These are phyloP conservation scores for Fusarium sp. DNA, from an alignment of 2,329 filamentous ascomycete genomes.

Conservation along the genomic window DNA sequence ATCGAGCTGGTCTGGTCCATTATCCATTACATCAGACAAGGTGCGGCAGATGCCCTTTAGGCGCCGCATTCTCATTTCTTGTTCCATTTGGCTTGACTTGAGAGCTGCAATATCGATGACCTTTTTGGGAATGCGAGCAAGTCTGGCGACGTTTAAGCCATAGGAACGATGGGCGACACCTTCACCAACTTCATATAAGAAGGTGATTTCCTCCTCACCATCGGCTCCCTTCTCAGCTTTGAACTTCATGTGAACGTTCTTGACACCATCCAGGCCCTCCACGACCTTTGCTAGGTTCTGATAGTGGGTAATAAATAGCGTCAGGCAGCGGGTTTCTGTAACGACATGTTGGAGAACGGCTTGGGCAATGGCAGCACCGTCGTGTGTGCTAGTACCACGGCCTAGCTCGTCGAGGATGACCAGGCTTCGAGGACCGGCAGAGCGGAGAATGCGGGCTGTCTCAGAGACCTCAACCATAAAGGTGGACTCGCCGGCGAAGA, in stretches of 20 bases:
- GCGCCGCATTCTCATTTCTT: constrained; percentile 69
- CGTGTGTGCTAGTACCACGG: constrained; percentile 90
- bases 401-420: constrained; percentile 96
- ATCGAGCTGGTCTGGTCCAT: constrained; percentile 56
- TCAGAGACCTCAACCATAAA: constrained; percentile 99
- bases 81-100: constrained; percentile 83
- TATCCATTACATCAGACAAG: constrained; percentile 53
- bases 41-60: constrained; percentile 59
- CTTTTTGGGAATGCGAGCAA: constrained; percentile 79
- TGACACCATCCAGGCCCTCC: constrained; percentile 72
- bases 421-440: constrained; percentile 82
- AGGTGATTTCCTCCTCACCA: constrained; percentile 82
- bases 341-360: constrained; percentile 88
- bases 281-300: constrained; percentile 79
- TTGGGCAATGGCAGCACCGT: constrained; percentile 94
- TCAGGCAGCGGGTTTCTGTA: constrained; percentile 75
- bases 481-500: constrained; percentile 91
- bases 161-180: constrained; percentile 95
- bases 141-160: constrained; percentile 87
- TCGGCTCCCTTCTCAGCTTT: constrained; percentile 53
- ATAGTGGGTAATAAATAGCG: constrained; percentile 97
- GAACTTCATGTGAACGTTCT: constrained; percentile 96
- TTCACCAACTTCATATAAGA: constrained; percentile 89
- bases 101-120: constrained; percentile 80
- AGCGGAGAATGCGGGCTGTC: constrained; percentile 87